Evolutionary conservation across 2,329 filamentous ascomycete species (phyloP).

Genomic region (Fusarium torulosum): DNA sequence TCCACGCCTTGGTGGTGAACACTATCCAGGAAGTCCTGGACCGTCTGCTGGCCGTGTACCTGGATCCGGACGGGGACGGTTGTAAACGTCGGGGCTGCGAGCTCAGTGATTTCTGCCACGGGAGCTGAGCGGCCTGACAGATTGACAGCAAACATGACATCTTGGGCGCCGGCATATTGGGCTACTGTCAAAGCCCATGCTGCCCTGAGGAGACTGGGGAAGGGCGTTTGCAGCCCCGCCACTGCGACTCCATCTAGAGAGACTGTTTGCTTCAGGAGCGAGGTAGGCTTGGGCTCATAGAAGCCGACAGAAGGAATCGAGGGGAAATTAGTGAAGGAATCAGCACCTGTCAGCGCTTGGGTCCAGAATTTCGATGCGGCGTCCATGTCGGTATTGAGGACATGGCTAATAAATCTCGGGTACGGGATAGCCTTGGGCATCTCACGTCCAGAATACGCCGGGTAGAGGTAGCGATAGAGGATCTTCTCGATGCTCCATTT

Average conservation of each 20-base stretch:
- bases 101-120: neutral
- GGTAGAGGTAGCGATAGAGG: constrained; percentile 3
- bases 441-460: neutral
- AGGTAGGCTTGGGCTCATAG: neutral
- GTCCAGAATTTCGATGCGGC: neutral
- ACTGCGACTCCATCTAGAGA: neutral
- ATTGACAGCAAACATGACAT: neutral
- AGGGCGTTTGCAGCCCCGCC: neutral
- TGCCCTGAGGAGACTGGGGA: neutral
- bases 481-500: constrained; percentile 8
- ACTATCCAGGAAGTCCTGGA: neutral
- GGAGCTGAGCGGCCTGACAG: neutral
- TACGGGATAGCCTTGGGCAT: neutral
- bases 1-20: neutral
- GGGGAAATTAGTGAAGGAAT: neutral
- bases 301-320: neutral
- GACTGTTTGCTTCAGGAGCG: neutral
- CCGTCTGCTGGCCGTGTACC: neutral
- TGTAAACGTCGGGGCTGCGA: neutral
- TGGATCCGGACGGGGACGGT: neutral
- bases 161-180: neutral
- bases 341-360: neutral
- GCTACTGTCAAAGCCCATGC: neutral
- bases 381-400: neutral
- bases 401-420: neutral